Percentiles rank a stretch among this genome's conserved stretches.
Evolutionary conservation across 2,329 filamentous ascomycete genomes (phyloP).

Genomic region (Epichloe coenophiala): DNA sequence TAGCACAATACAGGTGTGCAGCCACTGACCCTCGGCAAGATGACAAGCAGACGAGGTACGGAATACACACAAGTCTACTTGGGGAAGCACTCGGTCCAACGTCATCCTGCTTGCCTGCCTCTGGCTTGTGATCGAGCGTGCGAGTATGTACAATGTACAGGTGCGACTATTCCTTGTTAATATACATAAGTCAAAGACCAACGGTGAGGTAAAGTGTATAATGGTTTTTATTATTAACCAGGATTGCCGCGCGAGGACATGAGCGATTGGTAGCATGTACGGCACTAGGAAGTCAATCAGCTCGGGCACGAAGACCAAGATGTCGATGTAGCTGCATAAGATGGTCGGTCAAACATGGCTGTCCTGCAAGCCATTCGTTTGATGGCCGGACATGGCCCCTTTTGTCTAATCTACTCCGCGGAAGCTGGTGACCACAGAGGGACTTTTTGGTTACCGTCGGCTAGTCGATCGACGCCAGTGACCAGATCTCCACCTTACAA

Average conservation of each 20-base stretch:
- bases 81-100: neutral
- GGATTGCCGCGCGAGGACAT: neutral
- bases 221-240: neutral
- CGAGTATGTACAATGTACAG: neutral
- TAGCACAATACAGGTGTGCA: too few relatives aligned
- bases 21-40: too few relatives aligned
- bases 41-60: too few relatives aligned
- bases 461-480: neutral
- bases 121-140: neutral
- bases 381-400: neutral
- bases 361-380: neutral
- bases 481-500: neutral
- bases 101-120: neutral
- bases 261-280: neutral
- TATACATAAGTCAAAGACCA: neutral
- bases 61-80: too few relatives aligned
- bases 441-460: neutral
- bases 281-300: neutral
- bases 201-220: constrained; percentile 1
- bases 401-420: neutral
- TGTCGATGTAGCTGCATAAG: neutral
- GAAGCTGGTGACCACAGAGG: neutral
- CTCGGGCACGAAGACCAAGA: neutral
- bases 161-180: neutral
- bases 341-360: neutral